Base-by-base conservation (phyloP, 164 flowering plant genomes). In the Vitis cinerea region DNA sequence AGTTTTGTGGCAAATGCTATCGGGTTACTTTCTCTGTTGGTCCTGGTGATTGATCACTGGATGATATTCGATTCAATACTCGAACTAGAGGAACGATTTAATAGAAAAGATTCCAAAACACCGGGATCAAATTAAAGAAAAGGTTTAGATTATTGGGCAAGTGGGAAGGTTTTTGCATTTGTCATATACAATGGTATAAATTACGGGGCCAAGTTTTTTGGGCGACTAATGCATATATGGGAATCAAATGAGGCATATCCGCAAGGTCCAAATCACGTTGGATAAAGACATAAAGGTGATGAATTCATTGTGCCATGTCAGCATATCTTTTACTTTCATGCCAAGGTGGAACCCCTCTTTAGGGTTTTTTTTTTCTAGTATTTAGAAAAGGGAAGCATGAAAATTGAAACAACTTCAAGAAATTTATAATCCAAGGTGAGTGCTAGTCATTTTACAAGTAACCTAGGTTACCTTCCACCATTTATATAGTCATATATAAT, bases 161-260 rank as follows among this genome's bases (percentile, higher is more conserved):
- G 61, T 23, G 49, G 69, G 27, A 61, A 64, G 64, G 66, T 54
- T 30, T 16, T 55, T 16, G 27, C 1, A 23, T 59, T 60, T 8
- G 37, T 37, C 4, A 37, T 37, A 37, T 37, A 3, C 44, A 37
- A 37, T 37, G 44, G 44, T 4, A 37, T 37, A 37, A 37, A 37
- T 6, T 4, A 37, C 2, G 44, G 44, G 44, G 44, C 44, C 6
- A 37, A 37, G 4, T 6, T 3, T 17, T 53, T 16, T 54, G 15
- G 14, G 30, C 8, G 51, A 44, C 8, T 52, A 11, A 17, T 49
- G 62, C 79, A 76, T 52, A 75, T 71, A 37, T 37, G 0, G 6
- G 79, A 12, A 61, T 66, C 73, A 74, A 70, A 65, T 77, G 58
- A 65, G 62, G 73, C 50, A 63, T 23, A 76, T 71, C 80, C 76